These are phyloP conservation scores for Marchantia polymorpha DNA, from an alignment of 225 moss, liverwort and hornwort genomes.

Conservation along the genomic window DNA sequence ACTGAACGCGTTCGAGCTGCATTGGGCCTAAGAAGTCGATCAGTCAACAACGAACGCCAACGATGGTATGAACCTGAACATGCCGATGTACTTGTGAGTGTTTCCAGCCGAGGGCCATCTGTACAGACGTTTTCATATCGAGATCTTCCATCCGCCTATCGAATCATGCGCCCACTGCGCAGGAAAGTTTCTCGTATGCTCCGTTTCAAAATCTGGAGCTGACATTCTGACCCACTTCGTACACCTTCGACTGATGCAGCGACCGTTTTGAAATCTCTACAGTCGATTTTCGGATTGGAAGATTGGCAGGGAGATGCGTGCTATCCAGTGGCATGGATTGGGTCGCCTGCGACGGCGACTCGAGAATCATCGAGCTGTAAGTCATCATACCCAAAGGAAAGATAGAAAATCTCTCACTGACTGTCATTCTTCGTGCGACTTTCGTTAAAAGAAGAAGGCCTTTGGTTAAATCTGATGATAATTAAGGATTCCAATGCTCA, in stretches of 20 bases:
- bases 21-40: neutral
- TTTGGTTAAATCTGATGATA: too few relatives aligned
- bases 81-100: neutral
- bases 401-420: too few relatives aligned
- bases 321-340: slow-evolving; percentile 14
- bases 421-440: neutral
- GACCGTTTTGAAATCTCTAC: neutral
- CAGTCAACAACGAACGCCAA: neutral
- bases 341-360: neutral
- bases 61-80: neutral
- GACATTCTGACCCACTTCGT: neutral
- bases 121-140: neutral
- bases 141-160: neutral
- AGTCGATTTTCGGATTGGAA: neutral
- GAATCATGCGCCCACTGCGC: neutral
- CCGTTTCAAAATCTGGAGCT: neutral
- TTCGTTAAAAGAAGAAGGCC: neutral
- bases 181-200: neutral
- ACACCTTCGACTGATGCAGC: neutral
- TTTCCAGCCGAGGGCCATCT: neutral
- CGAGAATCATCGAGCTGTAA: neutral
- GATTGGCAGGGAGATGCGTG: slow-evolving; percentile 15
- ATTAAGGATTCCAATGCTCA: neutral
- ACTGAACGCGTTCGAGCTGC: slow-evolving; percentile 5
- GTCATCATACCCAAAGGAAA: neutral